A percentile compares a stretch with the other conserved stretches of the same genome.
These are phyloP conservation scores for Pyrenopolyporus hunteri DNA, from an alignment of 495 filamentous ascomycete genomes.

Conservation along the genomic window DNA sequence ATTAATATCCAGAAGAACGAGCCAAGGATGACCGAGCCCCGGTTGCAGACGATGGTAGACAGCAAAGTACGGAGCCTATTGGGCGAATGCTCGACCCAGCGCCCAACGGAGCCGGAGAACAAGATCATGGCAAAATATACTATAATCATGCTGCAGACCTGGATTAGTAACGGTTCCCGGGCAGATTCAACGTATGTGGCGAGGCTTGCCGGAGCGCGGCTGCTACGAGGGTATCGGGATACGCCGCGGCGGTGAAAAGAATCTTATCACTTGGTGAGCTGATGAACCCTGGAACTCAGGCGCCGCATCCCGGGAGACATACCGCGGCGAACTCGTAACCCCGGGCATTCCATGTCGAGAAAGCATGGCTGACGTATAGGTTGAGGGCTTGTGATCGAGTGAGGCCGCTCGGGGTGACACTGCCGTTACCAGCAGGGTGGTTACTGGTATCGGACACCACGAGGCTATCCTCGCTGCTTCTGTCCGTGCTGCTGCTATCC, in stretches of 20 bases:
- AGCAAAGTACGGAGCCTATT: slow-evolving; percentile 48
- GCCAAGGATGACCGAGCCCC: slow-evolving; percentile 54
- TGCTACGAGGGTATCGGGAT: slow-evolving; percentile 61
- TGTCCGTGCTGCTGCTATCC: slow-evolving; percentile 19
- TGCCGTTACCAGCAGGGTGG: not conserved
- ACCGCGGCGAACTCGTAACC: slow-evolving; percentile 50
- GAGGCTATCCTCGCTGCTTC: slow-evolving; percentile 15
- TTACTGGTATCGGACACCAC: not conserved
- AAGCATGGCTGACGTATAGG: slow-evolving; percentile 55
- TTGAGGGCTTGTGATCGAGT: slow-evolving; percentile 51
- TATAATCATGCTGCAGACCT: slow-evolving; percentile 39
- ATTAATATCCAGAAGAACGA: slow-evolving; percentile 57
- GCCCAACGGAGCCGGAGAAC: slow-evolving; percentile 48
- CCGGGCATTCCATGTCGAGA: slow-evolving; percentile 46
- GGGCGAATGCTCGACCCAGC: slow-evolving; percentile 55
- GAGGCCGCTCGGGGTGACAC: not conserved
- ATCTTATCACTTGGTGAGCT: slow-evolving; percentile 41
- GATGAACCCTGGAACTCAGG: slow-evolving; percentile 16
- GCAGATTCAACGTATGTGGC: slow-evolving; percentile 17
- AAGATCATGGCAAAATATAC: slow-evolving; percentile 44
- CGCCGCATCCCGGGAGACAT: slow-evolving; percentile 12
- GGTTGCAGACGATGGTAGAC: slow-evolving; percentile 51
- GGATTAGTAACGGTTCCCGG: slow-evolving; percentile 27
- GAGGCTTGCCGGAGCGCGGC: slow-evolving; percentile 46
- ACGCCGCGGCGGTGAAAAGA: slow-evolving; percentile 66